Evolutionary conservation across 2,329 filamentous ascomycete genomes (phyloP), one percentile per base, ranked within the genome.

Genomic region (Apiospora malaysiana): DNA sequence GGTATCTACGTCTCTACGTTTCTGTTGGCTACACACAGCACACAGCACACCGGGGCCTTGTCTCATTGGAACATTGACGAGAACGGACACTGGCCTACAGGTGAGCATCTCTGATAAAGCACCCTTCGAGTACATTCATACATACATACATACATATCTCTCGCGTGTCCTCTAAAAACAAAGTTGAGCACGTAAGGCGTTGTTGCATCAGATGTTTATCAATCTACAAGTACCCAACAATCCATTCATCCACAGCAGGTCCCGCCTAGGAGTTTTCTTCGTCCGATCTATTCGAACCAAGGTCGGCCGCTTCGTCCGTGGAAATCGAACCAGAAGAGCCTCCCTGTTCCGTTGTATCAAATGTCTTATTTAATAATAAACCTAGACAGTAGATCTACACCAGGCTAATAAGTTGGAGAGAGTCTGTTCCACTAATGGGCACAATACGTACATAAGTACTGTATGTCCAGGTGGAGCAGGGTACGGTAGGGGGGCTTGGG

Each of bases 301-400:
- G 27, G 51, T 37, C 51, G 2, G 32, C 9, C 18, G 37, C 27
- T 27, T 59, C 32, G 25, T 59, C 32, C 21, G 51, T 21, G 32
- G 51, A 32, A 32, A 59, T 59, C 51, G 56, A 63, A 63, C 32
- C 56, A 63, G 18, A n/a, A 63, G 27, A 63, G 56, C 56, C 56
- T 63, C 56, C 56, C 56, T 63, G 56, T 3, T 40, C 32, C 40
- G 18, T n/a, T 40, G 56, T 40, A 40, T 63, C 56, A 63, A 63
- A 40, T 63, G 56, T 63, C 56, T 63, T 63, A 63, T 63, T 63
- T 63, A 63, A 63, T 63, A 63, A 63, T 63, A 63, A 63, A 63
- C 56, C 56, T 63, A 32, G 56, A 32, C 56, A 63, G 56, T 23
- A 63, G 56, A 63, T 63, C 56, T 63, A 63, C 56, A 40, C 56